A percentile compares a stretch with the other conserved stretches of the same genome.
Conservation (phyloP, 2,329 filamentous ascomycete genomes). For the Emergomyces pasteurianus region DNA sequence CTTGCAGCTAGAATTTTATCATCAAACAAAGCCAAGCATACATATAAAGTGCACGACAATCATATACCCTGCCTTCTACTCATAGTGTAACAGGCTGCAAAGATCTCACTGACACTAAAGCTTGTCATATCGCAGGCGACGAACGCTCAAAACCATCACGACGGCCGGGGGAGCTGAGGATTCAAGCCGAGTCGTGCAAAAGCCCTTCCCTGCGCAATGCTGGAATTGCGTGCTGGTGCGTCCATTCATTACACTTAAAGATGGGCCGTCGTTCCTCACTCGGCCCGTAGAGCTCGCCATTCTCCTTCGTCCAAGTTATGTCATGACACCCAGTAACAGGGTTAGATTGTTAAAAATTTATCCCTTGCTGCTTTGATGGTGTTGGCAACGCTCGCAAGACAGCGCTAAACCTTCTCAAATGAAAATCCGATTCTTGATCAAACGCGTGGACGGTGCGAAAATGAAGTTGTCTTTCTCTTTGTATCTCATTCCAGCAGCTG, state of each 20-base stretch:
- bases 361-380: slow-evolving; percentile 9
- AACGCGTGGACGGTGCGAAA: background rate
- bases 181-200: background rate
- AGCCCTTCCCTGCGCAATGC: slow-evolving; percentile 9
- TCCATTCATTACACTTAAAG: slow-evolving; percentile 13
- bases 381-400: slow-evolving; percentile 8
- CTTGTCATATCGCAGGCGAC: too few species aligned
- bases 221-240: slow-evolving; percentile 7
- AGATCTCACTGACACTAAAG: too few species aligned
- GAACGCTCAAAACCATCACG: too few species aligned
- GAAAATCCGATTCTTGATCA: slow-evolving; percentile 5
- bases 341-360: slow-evolving; percentile 8
- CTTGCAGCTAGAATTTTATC: too few species aligned
- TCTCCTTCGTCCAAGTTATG: slow-evolving; percentile 9
- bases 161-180: too few species aligned
- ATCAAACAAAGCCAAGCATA: too few species aligned
- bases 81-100: too few species aligned
- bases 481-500: slow-evolving; percentile 7
- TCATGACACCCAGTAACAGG: slow-evolving; percentile 2
- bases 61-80: too few species aligned
- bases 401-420: slow-evolving; percentile 6
- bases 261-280: slow-evolving; percentile 6
- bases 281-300: slow-evolving; percentile 9
- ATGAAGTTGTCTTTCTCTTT: slow-evolving; percentile 4
- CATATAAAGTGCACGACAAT: too few species aligned